phyloP scores from a whole-genome alignment of 371 early-diverging fungal species.

The Parasitella parasitica region DNA sequence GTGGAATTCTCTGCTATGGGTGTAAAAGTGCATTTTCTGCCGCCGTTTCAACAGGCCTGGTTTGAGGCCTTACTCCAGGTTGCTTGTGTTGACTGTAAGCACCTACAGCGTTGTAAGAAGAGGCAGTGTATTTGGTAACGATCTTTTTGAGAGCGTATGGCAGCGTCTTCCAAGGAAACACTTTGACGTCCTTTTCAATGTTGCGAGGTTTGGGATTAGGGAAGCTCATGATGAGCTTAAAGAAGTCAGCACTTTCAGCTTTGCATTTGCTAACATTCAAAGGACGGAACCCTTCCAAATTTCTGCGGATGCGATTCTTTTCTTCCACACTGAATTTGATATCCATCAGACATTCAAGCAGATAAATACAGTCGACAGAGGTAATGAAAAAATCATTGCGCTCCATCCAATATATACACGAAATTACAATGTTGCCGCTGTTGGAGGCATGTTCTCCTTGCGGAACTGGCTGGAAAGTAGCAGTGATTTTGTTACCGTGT shows the following conservation, averaged over 20 bases:
- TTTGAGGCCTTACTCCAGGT: neutral
- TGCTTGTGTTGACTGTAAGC: conserved; percentile 8
- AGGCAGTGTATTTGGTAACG: conserved; percentile 59
- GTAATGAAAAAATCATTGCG: conserved; percentile 76
- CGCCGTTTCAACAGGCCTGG: too few relatives aligned
- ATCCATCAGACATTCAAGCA: conserved; percentile 73
- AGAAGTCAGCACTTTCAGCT: conserved; percentile 71
- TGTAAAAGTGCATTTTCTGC: too few relatives aligned
- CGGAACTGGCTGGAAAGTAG: conserved; percentile 55
- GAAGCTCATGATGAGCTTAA: conserved; percentile 79
- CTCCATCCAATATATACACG: conserved; percentile 82
- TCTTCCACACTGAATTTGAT: conserved; percentile 79
- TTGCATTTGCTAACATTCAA: conserved; percentile 76
- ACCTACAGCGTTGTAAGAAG: neutral
- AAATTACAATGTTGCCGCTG: conserved; percentile 35
- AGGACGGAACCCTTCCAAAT: conserved; percentile 80
- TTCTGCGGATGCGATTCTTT: conserved; percentile 83
- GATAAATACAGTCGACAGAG: conserved; percentile 76
- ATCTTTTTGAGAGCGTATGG: conserved; percentile 68
- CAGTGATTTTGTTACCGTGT: conserved; percentile 53
- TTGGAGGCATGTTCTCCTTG: conserved; percentile 11
- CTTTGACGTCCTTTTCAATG: conserved; percentile 85
- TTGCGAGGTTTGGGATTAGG: conserved; percentile 83
- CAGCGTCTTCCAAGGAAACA: conserved; percentile 74
- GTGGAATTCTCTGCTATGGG: neutral